A percentile compares a stretch with the other conserved stretches of the same genome.
phyloP scores from a whole-genome alignment of 345 rosid species.

The Cardamine occulta region DNA sequence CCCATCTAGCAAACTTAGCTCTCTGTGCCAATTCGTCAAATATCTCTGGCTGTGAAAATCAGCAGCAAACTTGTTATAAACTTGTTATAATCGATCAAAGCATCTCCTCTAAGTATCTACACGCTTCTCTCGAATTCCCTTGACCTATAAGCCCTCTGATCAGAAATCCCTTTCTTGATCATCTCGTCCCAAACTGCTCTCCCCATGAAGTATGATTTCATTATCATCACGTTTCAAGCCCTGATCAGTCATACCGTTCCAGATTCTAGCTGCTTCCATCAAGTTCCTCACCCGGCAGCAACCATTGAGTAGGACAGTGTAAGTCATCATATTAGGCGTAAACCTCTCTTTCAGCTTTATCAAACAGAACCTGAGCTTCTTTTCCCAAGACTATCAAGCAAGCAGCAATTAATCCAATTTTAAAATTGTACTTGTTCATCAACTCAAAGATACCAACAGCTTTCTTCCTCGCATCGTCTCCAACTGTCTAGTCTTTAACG shows the following conservation, averaged over 20 bases:
- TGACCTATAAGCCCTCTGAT: slow-evolving; percentile 77
- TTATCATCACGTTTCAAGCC: slow-evolving; percentile 88
- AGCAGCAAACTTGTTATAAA: slow-evolving; percentile 49
- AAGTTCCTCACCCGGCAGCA: slow-evolving; percentile 85
- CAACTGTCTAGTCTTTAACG: too few relatives aligned
- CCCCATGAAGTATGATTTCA: slow-evolving; percentile 84
- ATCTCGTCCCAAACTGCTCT: slow-evolving; percentile 80
- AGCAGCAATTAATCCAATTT: slow-evolving; percentile 62
- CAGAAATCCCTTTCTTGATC: slow-evolving; percentile 58
- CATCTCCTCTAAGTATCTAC: slow-evolving; percentile 82
- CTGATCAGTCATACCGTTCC: slow-evolving; percentile 88
- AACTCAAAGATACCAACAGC: slow-evolving; percentile 82
- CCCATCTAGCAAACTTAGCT: slow-evolving; percentile 75
- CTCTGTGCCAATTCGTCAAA: slow-evolving; percentile 76
- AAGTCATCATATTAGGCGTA: slow-evolving; percentile 71
- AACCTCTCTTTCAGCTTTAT: slow-evolving; percentile 69
- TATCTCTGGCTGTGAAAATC: slow-evolving; percentile 68
- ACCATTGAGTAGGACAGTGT: slow-evolving; percentile 75
- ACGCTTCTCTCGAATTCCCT: slow-evolving; percentile 78
- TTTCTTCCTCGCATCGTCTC: slow-evolving; percentile 59
- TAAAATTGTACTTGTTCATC: slow-evolving; percentile 82
- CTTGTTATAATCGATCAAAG: slow-evolving; percentile 83
- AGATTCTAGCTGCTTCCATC: slow-evolving; percentile 87
- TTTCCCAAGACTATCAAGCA: slow-evolving; percentile 86
- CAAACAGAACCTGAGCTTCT: slow-evolving; percentile 77